Base-by-base conservation (phyloP, 768 basidiomycete genomes). In the Amanita exitialis region DNA sequence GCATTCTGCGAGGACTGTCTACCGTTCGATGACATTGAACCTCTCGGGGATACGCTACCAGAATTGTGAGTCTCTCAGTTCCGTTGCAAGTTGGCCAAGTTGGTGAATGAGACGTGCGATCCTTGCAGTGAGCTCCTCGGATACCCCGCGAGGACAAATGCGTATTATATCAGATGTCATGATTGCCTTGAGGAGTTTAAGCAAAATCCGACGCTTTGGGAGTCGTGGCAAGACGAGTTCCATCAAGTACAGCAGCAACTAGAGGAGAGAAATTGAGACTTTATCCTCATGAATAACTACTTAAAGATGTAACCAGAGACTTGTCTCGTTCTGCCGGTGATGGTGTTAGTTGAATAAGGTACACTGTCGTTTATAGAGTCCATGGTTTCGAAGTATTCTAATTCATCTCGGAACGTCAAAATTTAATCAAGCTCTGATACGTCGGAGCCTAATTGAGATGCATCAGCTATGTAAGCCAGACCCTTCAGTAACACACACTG, bases 1-100 rank as follows among this genome's bases (percentile, higher is more conserved):
- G 78, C 81, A 1, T 78, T 75, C 54, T 83, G 81, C 61, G 78
- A 82, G 49, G 81, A 82, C 55, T 82, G 81, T 59, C 54, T 83
- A 36, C 74, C 77, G 4, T 55, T 60, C 2, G 76, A 71, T 3
- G 72, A 78, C 4, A 64, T 79, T 30, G 71, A 73, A 27, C 67
- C 74, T 12, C 62, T 82, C 35, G 80, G 80, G 3, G 78, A 81
- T 3, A 61, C 64, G 1, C 56, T 82, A 4, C 80, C 81, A 13
- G 79, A 83, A 61, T 76, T 81, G 78, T 79, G 55, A 50, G 77
- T 64, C 30, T 6, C 32, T 44, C 27, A 27, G n/a, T 54, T 35
- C n/a, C 20, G 27, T 47, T 12, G 12, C 4, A 32, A 32, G 30
- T 32, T 12, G 30, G 8, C 25, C 18, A 10, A 25, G 21, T 25